Conservation (phyloP, 2,329 filamentous ascomycete genomes). For the Pseudogymnoascus sp. region DNA sequence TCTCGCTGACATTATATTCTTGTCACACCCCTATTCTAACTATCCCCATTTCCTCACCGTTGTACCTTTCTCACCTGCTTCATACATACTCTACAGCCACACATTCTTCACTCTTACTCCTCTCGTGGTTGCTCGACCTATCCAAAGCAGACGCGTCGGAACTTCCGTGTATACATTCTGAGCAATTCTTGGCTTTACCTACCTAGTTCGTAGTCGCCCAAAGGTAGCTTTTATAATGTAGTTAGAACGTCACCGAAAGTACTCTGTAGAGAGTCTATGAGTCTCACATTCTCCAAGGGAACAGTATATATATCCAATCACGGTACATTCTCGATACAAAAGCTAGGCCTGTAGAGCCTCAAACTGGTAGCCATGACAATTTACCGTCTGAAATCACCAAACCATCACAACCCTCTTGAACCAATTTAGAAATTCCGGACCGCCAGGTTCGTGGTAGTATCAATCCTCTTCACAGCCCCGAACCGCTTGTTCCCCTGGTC, state of each 20-base stretch:
- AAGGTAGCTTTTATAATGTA: not conserved
- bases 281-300: not conserved
- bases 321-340: not conserved
- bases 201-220: not conserved
- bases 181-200: not conserved
- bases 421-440: not conserved
- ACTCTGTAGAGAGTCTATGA: not conserved
- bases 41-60: not conserved
- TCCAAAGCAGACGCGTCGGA: not conserved
- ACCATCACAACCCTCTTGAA: not conserved
- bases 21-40: not conserved
- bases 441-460: not conserved
- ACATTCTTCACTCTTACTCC: not conserved
- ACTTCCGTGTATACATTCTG: not conserved
- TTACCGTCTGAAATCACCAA: too few relatives aligned
- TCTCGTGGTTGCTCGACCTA: not conserved
- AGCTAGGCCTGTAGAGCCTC: not conserved
- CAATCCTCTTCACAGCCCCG: constrained; percentile 43
- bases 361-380: not conserved
- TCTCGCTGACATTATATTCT: not conserved
- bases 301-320: not conserved
- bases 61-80: not conserved
- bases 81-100: not conserved
- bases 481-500: constrained; percentile 49
- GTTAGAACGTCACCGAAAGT: not conserved